Percentiles rank a stretch among this genome's conserved stretches.
phyloP scores from a whole-genome alignment of 2,329 filamentous ascomycete species.

The Pseudogymnoascus sp. region DNA sequence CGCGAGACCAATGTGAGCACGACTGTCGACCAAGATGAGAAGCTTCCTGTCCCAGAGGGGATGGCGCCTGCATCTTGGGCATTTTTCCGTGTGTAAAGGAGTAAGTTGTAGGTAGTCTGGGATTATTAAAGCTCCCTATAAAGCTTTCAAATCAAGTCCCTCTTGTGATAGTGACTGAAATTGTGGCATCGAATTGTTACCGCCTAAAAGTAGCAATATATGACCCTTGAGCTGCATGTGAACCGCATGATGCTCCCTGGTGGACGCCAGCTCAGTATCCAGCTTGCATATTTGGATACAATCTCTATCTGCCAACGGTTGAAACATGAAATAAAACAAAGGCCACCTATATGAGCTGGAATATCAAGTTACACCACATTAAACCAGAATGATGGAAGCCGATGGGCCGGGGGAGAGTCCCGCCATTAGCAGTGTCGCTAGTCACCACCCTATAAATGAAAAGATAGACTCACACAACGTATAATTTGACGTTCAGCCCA shows the following conservation, averaged over 20 bases:
- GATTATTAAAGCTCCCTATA: background rate
- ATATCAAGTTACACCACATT: too few relatives aligned
- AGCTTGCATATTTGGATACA: too few relatives aligned
- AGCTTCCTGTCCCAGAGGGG: background rate
- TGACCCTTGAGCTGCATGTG: background rate
- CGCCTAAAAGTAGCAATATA: background rate
- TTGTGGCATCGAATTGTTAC: background rate
- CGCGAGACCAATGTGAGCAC: background rate
- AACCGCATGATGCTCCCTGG: background rate
- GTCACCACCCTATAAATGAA: background rate
- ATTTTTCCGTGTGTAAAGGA: background rate
- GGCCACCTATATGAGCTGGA: too few relatives aligned
- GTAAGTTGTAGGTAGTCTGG: background rate
- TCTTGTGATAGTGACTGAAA: background rate
- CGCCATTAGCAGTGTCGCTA: background rate
- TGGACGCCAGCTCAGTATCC: background rate
- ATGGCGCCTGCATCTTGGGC: constrained; percentile 2
- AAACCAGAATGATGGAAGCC: background rate
- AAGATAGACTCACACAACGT: background rate
- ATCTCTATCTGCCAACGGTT: background rate
- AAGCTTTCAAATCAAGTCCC: background rate
- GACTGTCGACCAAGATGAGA: background rate
- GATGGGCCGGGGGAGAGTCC: background rate
- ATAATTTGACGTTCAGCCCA: background rate
- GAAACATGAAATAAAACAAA: too few relatives aligned